Conservation (phyloP, 2,329 filamentous ascomycete species). For the Sporothrix euskadiensis region DNA sequence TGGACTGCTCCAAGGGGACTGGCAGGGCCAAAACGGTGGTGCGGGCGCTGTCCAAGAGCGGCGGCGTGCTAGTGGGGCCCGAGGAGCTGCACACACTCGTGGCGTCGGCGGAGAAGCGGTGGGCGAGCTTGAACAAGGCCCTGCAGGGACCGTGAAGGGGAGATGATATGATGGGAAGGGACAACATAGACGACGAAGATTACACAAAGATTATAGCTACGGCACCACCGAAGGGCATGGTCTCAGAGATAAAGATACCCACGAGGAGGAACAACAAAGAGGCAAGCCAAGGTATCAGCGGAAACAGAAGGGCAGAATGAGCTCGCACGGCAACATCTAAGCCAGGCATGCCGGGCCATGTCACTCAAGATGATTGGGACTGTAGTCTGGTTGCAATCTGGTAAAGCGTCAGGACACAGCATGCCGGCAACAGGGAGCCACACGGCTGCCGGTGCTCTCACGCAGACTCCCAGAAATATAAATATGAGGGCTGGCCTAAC, state of each 20-base stretch:
- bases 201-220: background rate
- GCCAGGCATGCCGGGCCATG: background rate
- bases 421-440: too few species aligned
- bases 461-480: too few species aligned
- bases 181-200: background rate
- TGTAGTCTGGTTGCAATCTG: too few species aligned
- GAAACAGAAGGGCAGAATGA: background rate
- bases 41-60: constrained; percentile 76
- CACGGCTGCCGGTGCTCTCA: too few species aligned
- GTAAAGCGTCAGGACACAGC: too few species aligned
- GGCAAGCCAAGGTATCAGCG: constrained; percentile 21
- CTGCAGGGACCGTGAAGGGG: constrained; percentile 33
- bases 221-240: background rate
- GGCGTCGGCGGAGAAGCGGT: constrained; percentile 61
- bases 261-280: constrained; percentile 5
- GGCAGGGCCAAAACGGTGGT: constrained; percentile 49
- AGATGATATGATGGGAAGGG: background rate
- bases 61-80: constrained; percentile 69
- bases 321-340: background rate
- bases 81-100: constrained; percentile 63
- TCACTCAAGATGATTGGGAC: background rate
- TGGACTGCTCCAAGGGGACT: constrained; percentile 56
- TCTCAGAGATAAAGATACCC: constrained; percentile 19
- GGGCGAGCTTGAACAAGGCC: constrained; percentile 57
- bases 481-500: too few species aligned